Conservation (phyloP, 1,284 basidiomycete genomes). For the Sporisorium exsertum region DNA sequence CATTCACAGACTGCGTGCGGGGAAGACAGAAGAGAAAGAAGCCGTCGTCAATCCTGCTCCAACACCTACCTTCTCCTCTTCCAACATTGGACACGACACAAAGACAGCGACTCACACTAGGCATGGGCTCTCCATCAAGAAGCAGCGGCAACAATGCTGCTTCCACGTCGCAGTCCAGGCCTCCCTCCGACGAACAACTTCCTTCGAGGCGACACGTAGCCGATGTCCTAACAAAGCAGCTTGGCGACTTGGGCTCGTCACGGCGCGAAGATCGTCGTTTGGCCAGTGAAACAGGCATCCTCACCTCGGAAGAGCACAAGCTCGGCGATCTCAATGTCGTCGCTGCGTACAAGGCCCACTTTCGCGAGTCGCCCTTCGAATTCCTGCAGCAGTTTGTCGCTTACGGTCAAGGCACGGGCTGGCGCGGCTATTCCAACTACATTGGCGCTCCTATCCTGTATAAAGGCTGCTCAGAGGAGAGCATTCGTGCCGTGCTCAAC, state of each 20-base stretch:
- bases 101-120: neutral
- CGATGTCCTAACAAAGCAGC: conserved; percentile 24
- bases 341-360: conserved; percentile 63
- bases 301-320: conserved; percentile 46
- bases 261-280: conserved; percentile 28
- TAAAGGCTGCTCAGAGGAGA: conserved; percentile 51
- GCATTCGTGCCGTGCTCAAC: conserved; percentile 54
- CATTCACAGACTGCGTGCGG: neutral
- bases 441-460: conserved; percentile 64
- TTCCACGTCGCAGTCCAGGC: conserved; percentile 14
- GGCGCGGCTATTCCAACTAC: conserved; percentile 65
- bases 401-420: conserved; percentile 61
- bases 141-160: neutral
- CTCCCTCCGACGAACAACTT: conserved; percentile 24
- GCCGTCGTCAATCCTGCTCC: neutral
- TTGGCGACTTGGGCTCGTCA: conserved; percentile 41
- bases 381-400: conserved; percentile 61
- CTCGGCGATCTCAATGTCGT: conserved; percentile 63
- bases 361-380: conserved; percentile 60
- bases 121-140: conserved; percentile 10
- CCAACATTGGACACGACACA: neutral
- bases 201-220: conserved; percentile 14
- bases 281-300: conserved; percentile 29
- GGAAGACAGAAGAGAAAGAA: neutral
- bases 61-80: neutral